Evolutionary conservation across 176 grass and related monocot genomes (phyloP).

Genomic region (Oryza punctata): DNA sequence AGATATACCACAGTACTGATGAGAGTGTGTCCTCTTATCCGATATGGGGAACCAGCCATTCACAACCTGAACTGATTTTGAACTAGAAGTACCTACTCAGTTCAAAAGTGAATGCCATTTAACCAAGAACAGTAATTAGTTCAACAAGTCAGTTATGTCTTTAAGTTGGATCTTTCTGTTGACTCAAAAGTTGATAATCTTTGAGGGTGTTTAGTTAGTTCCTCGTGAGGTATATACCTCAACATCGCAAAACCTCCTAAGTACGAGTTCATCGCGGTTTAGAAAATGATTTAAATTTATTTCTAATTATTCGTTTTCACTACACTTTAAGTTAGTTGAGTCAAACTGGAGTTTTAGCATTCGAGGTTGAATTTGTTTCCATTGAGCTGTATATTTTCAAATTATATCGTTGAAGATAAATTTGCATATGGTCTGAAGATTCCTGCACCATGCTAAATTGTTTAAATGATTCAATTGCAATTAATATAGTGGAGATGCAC

Average conservation of each 20-base stretch:
- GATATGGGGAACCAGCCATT: background rate
- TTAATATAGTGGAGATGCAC: slow-evolving; percentile 18
- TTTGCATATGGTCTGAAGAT: background rate
- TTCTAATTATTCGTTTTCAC: background rate
- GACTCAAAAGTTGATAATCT: background rate
- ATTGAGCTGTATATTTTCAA: slow-evolving; percentile 6
- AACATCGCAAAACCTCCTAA: background rate
- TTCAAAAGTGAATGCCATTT: background rate
- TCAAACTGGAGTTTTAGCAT: background rate
- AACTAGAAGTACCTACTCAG: background rate
- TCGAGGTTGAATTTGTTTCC: slow-evolving; percentile 5
- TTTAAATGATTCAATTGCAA: background rate
- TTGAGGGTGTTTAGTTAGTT: background rate
- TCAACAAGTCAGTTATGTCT: slow-evolving; percentile 7
- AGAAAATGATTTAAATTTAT: background rate
- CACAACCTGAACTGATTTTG: slow-evolving; percentile 9
- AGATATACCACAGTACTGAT: background rate
- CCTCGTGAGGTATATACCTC: background rate
- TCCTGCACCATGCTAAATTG: slow-evolving; percentile 16
- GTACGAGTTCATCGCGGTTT: background rate
- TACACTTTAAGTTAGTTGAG: background rate
- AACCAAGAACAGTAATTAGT: background rate
- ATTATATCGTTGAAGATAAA: background rate
- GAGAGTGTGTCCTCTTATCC: background rate
- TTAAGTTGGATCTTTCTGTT: background rate